These are phyloP conservation scores for Acer saccharum DNA, from an alignment of 345 rosid genomes.

Conservation along the genomic window DNA sequence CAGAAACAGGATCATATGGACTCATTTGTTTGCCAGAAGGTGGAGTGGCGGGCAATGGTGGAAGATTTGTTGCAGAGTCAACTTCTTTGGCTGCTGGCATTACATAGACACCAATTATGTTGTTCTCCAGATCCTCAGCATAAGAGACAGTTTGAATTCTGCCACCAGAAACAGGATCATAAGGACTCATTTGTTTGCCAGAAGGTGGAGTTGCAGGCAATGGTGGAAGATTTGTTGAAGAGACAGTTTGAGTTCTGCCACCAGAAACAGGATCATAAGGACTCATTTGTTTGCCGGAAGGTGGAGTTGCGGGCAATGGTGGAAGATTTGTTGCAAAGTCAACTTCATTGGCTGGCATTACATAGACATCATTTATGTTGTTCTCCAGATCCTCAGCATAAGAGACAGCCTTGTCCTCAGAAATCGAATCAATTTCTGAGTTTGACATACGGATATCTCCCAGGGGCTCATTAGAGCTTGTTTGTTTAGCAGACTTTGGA, in stretches of 20 bases:
- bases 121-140: background rate
- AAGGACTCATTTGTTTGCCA: slow-evolving; percentile 15
- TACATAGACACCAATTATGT: slow-evolving; percentile 3
- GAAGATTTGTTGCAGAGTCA: slow-evolving; percentile 1
- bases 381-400: background rate
- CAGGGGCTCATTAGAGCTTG: too few species aligned
- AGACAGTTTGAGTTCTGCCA: background rate
- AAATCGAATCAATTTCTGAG: background rate
- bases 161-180: slow-evolving; percentile 7
- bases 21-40: slow-evolving; percentile 19
- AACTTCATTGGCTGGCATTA: slow-evolving; percentile 24
- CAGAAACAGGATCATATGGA: slow-evolving; percentile 5
- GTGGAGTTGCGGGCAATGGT: slow-evolving; percentile 23
- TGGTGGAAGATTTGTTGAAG: slow-evolving; percentile 10
- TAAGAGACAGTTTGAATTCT: background rate
- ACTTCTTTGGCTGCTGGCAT: slow-evolving; percentile 25
- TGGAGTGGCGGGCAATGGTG: slow-evolving; percentile 23
- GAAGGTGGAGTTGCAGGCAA: slow-evolving; percentile 22
- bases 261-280: background rate
- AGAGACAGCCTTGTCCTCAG: background rate
- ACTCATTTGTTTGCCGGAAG: slow-evolving; percentile 16
- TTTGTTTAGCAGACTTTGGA: too few species aligned
- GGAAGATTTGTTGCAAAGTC: slow-evolving; percentile 1
- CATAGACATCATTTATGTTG: background rate
- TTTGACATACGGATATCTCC: background rate